Evolutionary conservation across 2,329 filamentous ascomycete species (phyloP).

Genomic region (Arachnomyces sp.): DNA sequence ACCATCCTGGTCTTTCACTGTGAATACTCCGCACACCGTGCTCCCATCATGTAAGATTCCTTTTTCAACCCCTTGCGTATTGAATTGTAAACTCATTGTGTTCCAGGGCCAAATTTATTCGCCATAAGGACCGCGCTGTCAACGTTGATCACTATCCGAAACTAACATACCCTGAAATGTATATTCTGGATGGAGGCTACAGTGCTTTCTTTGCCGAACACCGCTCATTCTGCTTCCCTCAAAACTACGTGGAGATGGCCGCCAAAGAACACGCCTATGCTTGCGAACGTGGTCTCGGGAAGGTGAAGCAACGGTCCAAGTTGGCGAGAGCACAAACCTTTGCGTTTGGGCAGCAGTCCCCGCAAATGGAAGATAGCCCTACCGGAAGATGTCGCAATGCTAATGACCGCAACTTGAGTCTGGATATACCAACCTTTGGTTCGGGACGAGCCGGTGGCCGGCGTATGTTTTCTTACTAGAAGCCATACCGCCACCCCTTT

Average conservation of each 20-base stretch:
- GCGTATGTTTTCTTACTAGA: constrained; percentile 38
- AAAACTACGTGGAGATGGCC: constrained; percentile 95
- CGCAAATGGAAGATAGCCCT: constrained; percentile 56
- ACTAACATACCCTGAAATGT: constrained; percentile 92
- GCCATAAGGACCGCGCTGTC: constrained; percentile 74
- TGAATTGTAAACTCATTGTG: constrained; percentile 8
- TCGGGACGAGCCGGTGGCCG: constrained; percentile 31
- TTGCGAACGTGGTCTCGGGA: constrained; percentile 90
- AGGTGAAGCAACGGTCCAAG: constrained; percentile 81
- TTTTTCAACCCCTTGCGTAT: background rate
- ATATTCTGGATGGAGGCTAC: constrained; percentile 94
- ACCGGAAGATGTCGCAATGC: constrained; percentile 41
- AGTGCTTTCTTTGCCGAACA: constrained; percentile 82
- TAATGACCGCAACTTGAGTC: constrained; percentile 23
- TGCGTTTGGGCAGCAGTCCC: constrained; percentile 73
- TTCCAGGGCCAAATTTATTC: constrained; percentile 70
- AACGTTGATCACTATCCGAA: constrained; percentile 82
- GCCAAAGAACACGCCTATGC: constrained; percentile 84
- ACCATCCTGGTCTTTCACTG: constrained; percentile 91
- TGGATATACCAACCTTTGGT: constrained; percentile 27
- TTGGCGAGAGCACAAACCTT: constrained; percentile 86
- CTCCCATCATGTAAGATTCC: constrained; percentile 68
- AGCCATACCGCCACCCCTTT: background rate
- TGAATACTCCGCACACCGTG: constrained; percentile 95
- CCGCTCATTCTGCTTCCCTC: constrained; percentile 75